Base-by-base conservation (phyloP, 345 rosid genomes). In the Eutrema japonicum region DNA sequence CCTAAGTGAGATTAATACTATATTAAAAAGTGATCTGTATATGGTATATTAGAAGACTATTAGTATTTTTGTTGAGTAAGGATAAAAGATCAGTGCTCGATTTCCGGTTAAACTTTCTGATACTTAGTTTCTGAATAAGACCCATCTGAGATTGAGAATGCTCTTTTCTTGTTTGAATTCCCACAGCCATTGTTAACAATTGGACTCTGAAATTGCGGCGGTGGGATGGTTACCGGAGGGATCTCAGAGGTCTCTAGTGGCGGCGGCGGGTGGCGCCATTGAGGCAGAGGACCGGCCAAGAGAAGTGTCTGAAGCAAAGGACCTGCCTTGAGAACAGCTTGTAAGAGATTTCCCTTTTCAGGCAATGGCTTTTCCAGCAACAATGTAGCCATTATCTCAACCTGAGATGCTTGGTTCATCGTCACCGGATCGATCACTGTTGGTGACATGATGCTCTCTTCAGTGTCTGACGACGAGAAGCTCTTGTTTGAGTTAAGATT, bases 181-280 rank as follows among this genome's bases (percentile, higher is more conserved):
- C 83, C 84, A 75, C 62, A 75, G 16, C 83, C 82, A 52, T 70
- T 73, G 76, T 78, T 43, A n/a, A 43, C 36, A 46, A 64, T 7
- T 14, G 68, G 22, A 42, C 42, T 80, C 56, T 60, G 69, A 74
- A 74, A 57, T 66, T 58, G 90, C 0, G 88, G 88, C n/a, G 72
- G 63, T n/a, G 73, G 73, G 13, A 88, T 82, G 55, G 86, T 83
- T 9, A 91, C 97, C 0, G 93, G 97, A 53, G 97, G 98, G 85
- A 94, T 94, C 80, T 88, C 90, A 56, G 90, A 94, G 72, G 97
- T 80, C 27, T 89, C 93, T 0, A 94, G 87, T 10, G 96, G 90
- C 7, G 98, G 98, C 0, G 98, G 98, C 1, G 98, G 98, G 80
- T 91, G 95, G 48, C 87, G 88, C 98, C 98, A 94, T 64, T 94